Evolutionary conservation across 768 basidiomycete genomes (phyloP).

Genomic region (Pleurotus eryngii): DNA sequence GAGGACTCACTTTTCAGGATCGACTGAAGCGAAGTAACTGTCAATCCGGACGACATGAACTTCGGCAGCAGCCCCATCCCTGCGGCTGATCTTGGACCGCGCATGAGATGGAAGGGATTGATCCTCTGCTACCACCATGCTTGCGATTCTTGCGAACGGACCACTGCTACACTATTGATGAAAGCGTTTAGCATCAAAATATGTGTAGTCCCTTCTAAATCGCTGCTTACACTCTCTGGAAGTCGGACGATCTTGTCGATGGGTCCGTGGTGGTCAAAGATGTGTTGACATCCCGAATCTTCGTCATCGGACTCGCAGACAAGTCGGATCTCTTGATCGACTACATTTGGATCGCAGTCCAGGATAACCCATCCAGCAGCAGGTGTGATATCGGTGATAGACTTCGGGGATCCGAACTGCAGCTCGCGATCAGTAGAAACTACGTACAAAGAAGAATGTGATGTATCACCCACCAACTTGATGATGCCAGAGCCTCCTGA

Average conservation of each 20-base stretch:
- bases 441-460: neutral
- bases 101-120: slow-evolving; percentile 29
- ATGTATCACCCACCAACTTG: neutral
- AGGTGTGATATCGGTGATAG: slow-evolving; percentile 1
- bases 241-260: slow-evolving; percentile 51
- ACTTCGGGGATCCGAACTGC: neutral
- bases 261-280: slow-evolving; percentile 33
- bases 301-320: neutral
- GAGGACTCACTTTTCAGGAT: slow-evolving; percentile 14
- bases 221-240: slow-evolving; percentile 43
- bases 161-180: slow-evolving; percentile 5
- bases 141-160: slow-evolving; percentile 27
- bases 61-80: slow-evolving; percentile 19
- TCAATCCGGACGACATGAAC: slow-evolving; percentile 34
- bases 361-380: slow-evolving; percentile 4
- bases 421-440: neutral
- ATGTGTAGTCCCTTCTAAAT: neutral
- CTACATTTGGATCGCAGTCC: neutral
- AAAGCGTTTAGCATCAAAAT: neutral
- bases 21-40: slow-evolving; percentile 27
- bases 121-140: slow-evolving; percentile 32
- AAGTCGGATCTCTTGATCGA: slow-evolving; percentile 1
- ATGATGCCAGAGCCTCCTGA: neutral
- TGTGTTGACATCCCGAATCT: slow-evolving; percentile 34
- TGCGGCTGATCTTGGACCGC: slow-evolving; percentile 18